Conservation (phyloP, 2,329 filamentous ascomycete genomes). For the Aspergillus alliaceus region DNA sequence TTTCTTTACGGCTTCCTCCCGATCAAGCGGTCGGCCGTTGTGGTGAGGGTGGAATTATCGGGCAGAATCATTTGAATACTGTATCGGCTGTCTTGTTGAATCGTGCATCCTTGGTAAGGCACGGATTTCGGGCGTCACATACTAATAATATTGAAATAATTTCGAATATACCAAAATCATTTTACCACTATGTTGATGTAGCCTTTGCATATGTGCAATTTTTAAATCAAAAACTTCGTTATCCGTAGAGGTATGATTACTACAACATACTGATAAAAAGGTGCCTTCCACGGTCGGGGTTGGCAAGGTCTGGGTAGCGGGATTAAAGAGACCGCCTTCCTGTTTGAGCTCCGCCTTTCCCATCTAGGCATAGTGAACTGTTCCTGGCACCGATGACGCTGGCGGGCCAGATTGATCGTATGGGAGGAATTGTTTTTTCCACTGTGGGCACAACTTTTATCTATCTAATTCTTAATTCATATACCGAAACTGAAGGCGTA, state of each 20-base stretch:
- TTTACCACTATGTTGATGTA: no score
- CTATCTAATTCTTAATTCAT: not conserved
- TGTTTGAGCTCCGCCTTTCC: not conserved
- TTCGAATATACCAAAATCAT: no score
- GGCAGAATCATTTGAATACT: not conserved
- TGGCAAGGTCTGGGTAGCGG: not conserved
- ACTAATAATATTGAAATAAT: not conserved
- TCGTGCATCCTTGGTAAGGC: not conserved
- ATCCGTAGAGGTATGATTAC: not conserved
- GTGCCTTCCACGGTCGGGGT: not conserved
- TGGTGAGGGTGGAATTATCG: not conserved
- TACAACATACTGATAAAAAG: not conserved
- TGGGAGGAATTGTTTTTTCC: not conserved
- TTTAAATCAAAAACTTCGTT: not conserved
- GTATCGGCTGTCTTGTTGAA: not conserved
- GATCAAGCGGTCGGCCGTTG: not conserved
- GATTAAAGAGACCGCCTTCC: not conserved
- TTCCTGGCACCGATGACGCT: constrained; percentile 27
- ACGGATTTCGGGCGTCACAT: not conserved
- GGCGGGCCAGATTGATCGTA: constrained; percentile 18
- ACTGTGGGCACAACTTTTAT: not conserved
- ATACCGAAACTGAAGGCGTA: no score
- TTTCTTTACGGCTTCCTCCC: not conserved
- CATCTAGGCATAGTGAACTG: not conserved
- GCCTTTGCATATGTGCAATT: not conserved